Evolutionary conservation across 2,329 filamentous ascomycete genomes (phyloP), one percentile per base, ranked within the genome.

Genomic region (Colletotrichum lindemuthianum): DNA sequence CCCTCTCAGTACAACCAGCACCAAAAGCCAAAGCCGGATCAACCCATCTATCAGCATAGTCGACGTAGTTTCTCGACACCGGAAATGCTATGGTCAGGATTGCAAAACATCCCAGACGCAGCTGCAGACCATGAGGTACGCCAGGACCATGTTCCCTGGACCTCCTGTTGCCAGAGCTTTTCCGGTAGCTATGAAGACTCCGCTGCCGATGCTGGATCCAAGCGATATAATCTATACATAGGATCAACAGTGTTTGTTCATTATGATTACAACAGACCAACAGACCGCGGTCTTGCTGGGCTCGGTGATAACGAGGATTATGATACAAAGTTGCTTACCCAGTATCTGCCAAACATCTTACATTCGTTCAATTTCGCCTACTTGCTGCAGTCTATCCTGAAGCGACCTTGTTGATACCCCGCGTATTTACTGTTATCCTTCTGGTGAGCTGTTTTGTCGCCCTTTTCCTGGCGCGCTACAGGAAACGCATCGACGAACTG

Each of bases 1-100:
- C 51, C 54, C 54, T 76, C 53, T 75, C 73, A 15, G 74, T 71
- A 68, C 74, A 72, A 4, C 77, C 77, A 44, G 76, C 75, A 5
- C 73, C 76, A 55, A 78, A 78, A 11, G 76, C 76, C 44, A 79
- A 65, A 10, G 77, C 74, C 7, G 75, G 74, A 67, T 78, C 76
- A 43, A 77, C 73, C 68, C 72, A 78, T 24, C 76, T 72, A 58
- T 77, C 74, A 13, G 74, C 75, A 63, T 75, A 77, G 60, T 77
- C 74, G 68, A 78, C 75, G 59, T 73, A 77, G 55, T 75, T 77
- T 8, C 75, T 75, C 34, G 75, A 74, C 2, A 71, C 71, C 2
- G 76, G 76, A 47, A 77, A 77, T 4, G 72, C 71, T 47, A 78
- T 74, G 1, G 76, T 76, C 75, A 78, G 5, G 72, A 59, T 49